Evolutionary conservation across 2,329 filamentous ascomycete species (phyloP), one percentile per base, ranked within the genome.

Genomic region (Alternaria tenuissima): DNA sequence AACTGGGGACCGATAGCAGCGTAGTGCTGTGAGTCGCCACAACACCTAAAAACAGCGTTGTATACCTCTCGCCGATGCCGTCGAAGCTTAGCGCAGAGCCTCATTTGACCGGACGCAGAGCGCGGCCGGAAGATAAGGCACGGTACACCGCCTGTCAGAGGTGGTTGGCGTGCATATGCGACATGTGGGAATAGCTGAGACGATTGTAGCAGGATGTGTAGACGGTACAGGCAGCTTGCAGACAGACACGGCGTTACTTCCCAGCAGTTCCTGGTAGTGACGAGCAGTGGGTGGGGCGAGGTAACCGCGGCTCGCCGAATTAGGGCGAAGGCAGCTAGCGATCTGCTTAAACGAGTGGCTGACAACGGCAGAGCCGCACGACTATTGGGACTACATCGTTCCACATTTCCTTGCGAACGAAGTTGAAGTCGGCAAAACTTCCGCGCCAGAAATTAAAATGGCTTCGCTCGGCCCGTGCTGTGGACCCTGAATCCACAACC

Each of bases 401-500:
- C 55, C 55, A 52, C 55, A 16, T 34, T n/a, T 39, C 32, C 28
- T 42, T 7, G 18, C 30, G 16, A 16, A 36, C 9, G 36, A 36
- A 36, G 30, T 24, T 30, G 22, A 41, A 41, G 34, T 57, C 44
- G 48, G 57, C 55, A 64, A 58, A 62, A 59, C 49, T 65, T 57
- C 59, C 56, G 18, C 55, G 36, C 41, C 46, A 49, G 41, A n/a
- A 53, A 36, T 51, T 4, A 24, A 26, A 41, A 20, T 20, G 32
- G 34, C 47, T 32, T 48, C 39, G 46, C 42, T 63, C 66, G 61
- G 68, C 62, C 65, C 61, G 51, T 51, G 28, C 41, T 11, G 67
- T 68, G 69, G 69, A 67, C 65, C 65, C 65, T 64, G 68, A 66
- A 44, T 69, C 69, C 73, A 73, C 72, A 38, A 18, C 12, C 68